phyloP scores from a whole-genome alignment of 345 rosid genomes.

The Populus tremula region DNA sequence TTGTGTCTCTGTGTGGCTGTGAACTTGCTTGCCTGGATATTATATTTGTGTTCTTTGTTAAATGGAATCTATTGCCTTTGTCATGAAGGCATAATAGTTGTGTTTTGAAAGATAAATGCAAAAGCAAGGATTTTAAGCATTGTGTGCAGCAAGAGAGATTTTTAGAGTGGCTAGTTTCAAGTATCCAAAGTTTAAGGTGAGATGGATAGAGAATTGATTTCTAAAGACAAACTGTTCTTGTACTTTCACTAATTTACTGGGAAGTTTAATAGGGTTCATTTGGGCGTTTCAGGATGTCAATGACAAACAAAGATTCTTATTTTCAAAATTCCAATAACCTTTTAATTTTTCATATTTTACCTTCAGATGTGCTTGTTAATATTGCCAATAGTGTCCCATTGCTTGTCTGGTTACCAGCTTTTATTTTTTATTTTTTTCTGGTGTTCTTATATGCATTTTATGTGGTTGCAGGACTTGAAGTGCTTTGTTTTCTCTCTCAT shows the following conservation, averaged over 20 bases:
- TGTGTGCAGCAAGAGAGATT: too few relatives aligned
- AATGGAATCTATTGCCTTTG: background rate
- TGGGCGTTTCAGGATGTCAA: background rate
- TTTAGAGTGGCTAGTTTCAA: too few relatives aligned
- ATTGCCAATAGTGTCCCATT: background rate
- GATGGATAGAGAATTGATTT: too few relatives aligned
- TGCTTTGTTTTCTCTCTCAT: constrained; percentile 98
- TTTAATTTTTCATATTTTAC: background rate
- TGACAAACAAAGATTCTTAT: background rate
- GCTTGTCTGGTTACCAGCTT: background rate
- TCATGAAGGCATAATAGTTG: too few relatives aligned
- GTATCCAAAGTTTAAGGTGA: too few relatives aligned
- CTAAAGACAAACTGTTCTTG: background rate
- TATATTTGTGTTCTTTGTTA: background rate
- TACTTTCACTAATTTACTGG: background rate
- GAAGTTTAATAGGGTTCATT: background rate
- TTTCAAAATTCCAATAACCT: background rate
- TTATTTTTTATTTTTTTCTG: constrained; percentile 2
- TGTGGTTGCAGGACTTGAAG: constrained; percentile 87
- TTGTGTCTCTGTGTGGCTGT: background rate
- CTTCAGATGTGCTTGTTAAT: background rate
- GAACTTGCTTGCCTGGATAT: background rate
- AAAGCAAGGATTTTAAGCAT: too few relatives aligned
- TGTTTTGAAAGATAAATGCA: too few relatives aligned
- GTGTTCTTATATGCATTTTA: constrained; percentile 14